Percentiles rank a stretch among this genome's conserved stretches.
Conservation (phyloP, 2,329 filamentous ascomycete species). For the Chaetoscypha palmicola region DNA sequence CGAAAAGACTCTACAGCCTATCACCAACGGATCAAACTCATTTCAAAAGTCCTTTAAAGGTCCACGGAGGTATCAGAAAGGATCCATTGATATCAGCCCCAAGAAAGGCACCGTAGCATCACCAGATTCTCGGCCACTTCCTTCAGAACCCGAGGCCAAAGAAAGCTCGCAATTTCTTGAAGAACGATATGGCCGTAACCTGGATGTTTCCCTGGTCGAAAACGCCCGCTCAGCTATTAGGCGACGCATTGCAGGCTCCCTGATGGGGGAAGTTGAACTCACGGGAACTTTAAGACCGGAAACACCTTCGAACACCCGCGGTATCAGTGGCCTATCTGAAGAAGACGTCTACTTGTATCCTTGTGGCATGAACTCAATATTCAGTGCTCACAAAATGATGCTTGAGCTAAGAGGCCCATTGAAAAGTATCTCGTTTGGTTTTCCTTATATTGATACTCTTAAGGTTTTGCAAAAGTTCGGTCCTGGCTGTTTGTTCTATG, state of each 20-base stretch:
- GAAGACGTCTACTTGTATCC: slow-evolving; percentile 86
- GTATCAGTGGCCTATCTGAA: slow-evolving; percentile 63
- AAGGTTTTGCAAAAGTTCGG: slow-evolving; percentile 95
- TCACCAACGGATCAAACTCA: slow-evolving; percentile 16
- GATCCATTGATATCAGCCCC: slow-evolving; percentile 39
- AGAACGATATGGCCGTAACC: slow-evolving; percentile 86
- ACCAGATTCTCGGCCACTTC: neutral
- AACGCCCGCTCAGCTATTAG: slow-evolving; percentile 82
- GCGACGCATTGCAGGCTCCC: slow-evolving; percentile 78
- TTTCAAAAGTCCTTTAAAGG: slow-evolving; percentile 47
- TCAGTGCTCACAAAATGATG: slow-evolving; percentile 72
- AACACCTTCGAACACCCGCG: slow-evolving; percentile 43
- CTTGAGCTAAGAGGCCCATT: slow-evolving; percentile 54
- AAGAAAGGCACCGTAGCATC: neutral
- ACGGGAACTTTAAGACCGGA: slow-evolving; percentile 46
- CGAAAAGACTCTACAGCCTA: slow-evolving; percentile 26
- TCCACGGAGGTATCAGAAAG: slow-evolving; percentile 71
- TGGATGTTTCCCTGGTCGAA: slow-evolving; percentile 70
- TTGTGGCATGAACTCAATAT: slow-evolving; percentile 92
- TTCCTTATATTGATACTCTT: slow-evolving; percentile 93
- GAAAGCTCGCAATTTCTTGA: slow-evolving; percentile 82
- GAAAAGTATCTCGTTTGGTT: slow-evolving; percentile 89
- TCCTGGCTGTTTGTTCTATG: slow-evolving; percentile 82
- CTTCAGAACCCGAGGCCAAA: slow-evolving; percentile 29
- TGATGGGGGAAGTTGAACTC: slow-evolving; percentile 66